These are phyloP conservation scores for Ostreobium quekettii DNA, from an alignment of 139 green algal genomes.

Conservation along the genomic window DNA sequence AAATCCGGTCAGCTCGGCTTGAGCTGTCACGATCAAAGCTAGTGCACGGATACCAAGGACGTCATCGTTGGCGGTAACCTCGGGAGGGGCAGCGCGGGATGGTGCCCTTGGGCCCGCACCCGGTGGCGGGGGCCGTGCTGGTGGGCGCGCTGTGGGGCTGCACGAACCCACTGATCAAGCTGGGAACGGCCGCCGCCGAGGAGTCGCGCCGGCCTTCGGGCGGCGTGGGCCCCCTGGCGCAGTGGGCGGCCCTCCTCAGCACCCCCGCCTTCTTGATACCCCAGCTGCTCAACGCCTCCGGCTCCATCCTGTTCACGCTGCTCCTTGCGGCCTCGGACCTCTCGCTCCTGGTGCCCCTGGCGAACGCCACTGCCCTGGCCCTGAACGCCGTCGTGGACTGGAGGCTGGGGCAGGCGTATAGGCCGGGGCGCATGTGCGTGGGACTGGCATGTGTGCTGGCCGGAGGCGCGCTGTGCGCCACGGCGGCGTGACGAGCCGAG, in stretches of 20 bases:
- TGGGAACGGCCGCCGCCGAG: constrained; percentile 25
- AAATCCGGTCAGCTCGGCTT: too few species aligned
- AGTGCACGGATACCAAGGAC: too few species aligned
- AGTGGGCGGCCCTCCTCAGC: background rate
- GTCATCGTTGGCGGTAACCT: too few species aligned
- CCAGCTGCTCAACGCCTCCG: constrained; percentile 40
- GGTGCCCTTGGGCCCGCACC: too few species aligned
- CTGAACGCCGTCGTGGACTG: constrained; percentile 53
- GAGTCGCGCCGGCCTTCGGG: constrained; percentile 22
- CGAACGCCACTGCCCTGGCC: constrained; percentile 56
- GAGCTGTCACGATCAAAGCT: too few species aligned
- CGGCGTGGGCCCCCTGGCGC: constrained; percentile 16
- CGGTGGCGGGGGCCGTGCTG: constrained; percentile 17
- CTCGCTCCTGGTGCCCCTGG: constrained; percentile 42
- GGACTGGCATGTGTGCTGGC: constrained; percentile 39
- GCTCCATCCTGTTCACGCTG: constrained; percentile 41
- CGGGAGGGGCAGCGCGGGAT: too few species aligned
- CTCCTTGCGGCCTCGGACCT: constrained; percentile 33
- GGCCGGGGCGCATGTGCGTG: constrained; percentile 21
- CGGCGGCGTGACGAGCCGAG: background rate
- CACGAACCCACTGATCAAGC: constrained; percentile 59
- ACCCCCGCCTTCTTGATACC: constrained; percentile 9
- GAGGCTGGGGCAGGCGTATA: constrained; percentile 45
- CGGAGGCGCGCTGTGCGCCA: constrained; percentile 54
- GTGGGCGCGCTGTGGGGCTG: constrained; percentile 45